Conservation (phyloP, 192 early-diverging fungal genomes). For the Backusella circina region DNA sequence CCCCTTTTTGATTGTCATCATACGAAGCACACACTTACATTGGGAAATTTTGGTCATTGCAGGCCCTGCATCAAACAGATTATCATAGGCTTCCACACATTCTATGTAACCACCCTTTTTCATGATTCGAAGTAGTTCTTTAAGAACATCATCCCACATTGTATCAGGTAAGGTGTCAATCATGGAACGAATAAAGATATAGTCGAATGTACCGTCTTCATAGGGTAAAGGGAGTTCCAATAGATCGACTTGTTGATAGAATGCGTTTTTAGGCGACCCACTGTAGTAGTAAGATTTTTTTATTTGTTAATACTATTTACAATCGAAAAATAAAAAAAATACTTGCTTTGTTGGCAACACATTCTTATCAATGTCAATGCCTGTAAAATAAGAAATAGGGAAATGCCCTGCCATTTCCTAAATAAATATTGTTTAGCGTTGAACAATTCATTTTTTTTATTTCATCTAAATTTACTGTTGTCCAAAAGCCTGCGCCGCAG, state of each 20-base stretch:
- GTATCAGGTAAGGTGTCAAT: conserved; percentile 15
- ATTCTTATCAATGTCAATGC: conserved; percentile 21
- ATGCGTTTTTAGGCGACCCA: neutral
- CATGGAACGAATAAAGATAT: conserved; percentile 23
- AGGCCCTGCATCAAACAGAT: conserved; percentile 23
- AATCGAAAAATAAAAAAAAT: neutral
- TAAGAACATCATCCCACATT: conserved; percentile 10
- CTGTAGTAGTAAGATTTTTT: neutral
- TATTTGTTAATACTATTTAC: neutral
- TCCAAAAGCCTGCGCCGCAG: conserved; percentile 22
- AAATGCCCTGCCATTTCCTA: conserved; percentile 19
- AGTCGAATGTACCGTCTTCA: conserved; percentile 20
- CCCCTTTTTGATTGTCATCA: neutral
- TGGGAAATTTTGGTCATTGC: conserved; percentile 12
- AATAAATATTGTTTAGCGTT: neutral
- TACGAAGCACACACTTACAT: conserved; percentile 8
- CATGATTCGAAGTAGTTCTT: conserved; percentile 15
- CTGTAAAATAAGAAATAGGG: conserved; percentile 19
- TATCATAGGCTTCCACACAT: conserved; percentile 21
- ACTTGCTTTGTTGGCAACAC: conserved; percentile 12
- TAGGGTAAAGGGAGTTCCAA: conserved; percentile 13
- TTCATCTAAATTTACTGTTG: conserved; percentile 10
- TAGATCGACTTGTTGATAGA: conserved; percentile 12
- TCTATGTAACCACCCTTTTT: conserved; percentile 25
- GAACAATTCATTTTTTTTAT: no score